These are phyloP conservation scores for Saitozyma sp. DNA, from an alignment of 768 basidiomycete species.

Conservation along the genomic window DNA sequence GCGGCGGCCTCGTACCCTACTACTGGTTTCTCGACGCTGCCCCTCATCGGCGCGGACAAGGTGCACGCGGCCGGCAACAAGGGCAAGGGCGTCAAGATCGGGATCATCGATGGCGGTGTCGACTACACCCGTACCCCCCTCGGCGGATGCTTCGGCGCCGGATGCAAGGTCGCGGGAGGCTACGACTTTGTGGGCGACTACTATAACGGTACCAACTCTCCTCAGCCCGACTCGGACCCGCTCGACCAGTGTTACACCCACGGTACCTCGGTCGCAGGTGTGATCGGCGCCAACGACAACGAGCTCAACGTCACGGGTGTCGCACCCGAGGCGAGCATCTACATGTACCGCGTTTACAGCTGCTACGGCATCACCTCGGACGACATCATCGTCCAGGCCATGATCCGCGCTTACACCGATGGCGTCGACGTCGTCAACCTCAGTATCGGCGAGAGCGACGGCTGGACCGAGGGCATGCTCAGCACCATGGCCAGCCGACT, in stretches of 20 bases:
- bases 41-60: slow-evolving; percentile 60
- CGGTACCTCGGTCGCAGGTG: slow-evolving; percentile 54
- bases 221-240: slow-evolving; percentile 47
- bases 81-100: slow-evolving; percentile 69
- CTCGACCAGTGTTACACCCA: slow-evolving; percentile 50
- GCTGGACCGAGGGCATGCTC: slow-evolving; percentile 64
- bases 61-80: slow-evolving; percentile 65
- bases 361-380: slow-evolving; percentile 58
- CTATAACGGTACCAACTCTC: slow-evolving; percentile 39
- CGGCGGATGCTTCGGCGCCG: slow-evolving; percentile 51
- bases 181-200: slow-evolving; percentile 51
- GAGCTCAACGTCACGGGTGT: slow-evolving; percentile 69
- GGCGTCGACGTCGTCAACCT: slow-evolving; percentile 66
- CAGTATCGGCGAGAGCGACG: slow-evolving; percentile 59
- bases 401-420: slow-evolving; percentile 55
- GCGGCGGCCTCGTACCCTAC: slow-evolving; percentile 10
- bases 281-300: slow-evolving; percentile 57
- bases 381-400: slow-evolving; percentile 58
- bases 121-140: slow-evolving; percentile 51
- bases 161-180: slow-evolving; percentile 52
- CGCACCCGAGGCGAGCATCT: slow-evolving; percentile 63
- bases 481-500: slow-evolving; percentile 65
- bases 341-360: slow-evolving; percentile 61
- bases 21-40: slow-evolving; percentile 36
- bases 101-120: slow-evolving; percentile 57